These are phyloP conservation scores for Botrytis paeoniae DNA, from an alignment of 2,329 filamentous ascomycete species.

Conservation along the genomic window DNA sequence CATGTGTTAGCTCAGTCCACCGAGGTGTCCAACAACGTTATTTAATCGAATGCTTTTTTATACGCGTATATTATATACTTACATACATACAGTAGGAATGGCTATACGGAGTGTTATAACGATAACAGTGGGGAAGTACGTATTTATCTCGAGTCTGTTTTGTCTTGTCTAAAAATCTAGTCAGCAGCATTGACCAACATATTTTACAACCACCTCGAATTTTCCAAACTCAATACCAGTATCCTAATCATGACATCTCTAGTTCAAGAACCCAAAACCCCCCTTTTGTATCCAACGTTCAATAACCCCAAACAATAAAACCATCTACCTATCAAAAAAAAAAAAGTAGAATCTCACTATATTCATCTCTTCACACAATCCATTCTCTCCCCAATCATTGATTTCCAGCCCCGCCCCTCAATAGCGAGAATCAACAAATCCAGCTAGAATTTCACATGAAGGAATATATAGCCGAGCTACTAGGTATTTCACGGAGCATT, in stretches of 20 bases:
- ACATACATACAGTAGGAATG: neutral
- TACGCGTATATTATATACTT: neutral
- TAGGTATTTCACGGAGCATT: slow-evolving; percentile 13
- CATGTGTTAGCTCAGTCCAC: neutral
- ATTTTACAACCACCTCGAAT: neutral
- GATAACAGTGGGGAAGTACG: neutral
- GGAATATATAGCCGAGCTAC: slow-evolving; percentile 26
- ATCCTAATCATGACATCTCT: neutral
- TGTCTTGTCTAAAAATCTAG: too few species aligned
- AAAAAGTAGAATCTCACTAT: neutral
- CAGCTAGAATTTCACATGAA: slow-evolving; percentile 22
- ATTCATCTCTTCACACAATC: neutral
- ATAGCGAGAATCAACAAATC: neutral
- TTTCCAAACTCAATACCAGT: neutral
- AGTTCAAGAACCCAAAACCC: neutral
- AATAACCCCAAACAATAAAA: neutral
- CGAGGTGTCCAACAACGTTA: neutral
- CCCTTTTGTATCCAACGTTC: neutral
- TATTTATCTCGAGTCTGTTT: neutral
- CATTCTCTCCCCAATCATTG: neutral
- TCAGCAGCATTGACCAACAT: neutral
- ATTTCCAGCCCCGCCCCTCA: too few species aligned
- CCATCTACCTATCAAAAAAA: neutral
- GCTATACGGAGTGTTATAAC: neutral
- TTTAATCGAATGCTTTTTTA: neutral